Percentiles rank a stretch among this genome's conserved stretches.
Evolutionary conservation across 495 filamentous ascomycete genomes (phyloP).

Genomic region (Penicillium angulare): DNA sequence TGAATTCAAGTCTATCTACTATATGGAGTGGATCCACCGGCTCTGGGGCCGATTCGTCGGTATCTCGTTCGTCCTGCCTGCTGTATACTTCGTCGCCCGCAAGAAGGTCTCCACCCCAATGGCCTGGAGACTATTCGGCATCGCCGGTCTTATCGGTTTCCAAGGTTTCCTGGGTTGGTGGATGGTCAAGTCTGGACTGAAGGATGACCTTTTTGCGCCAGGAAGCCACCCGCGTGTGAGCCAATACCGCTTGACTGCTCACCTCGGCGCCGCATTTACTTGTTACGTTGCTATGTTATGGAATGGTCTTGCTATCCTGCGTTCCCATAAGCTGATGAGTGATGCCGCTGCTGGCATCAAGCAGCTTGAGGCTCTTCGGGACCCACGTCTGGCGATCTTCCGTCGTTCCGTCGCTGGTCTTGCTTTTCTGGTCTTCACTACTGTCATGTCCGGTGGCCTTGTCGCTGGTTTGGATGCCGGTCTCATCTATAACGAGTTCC

Average conservation of each 20-base stretch:
- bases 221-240: conserved; percentile 88
- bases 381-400: conserved; percentile 67
- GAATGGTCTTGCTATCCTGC: conserved; percentile 82
- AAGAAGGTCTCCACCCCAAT: conserved; percentile 76
- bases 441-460: conserved; percentile 87
- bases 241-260: conserved; percentile 89
- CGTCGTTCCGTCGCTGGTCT: conserved; percentile 71
- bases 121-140: conserved; percentile 74
- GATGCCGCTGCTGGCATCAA: conserved; percentile 56
- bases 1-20: conserved; percentile 98
- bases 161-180: conserved; percentile 97
- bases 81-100: conserved; percentile 81
- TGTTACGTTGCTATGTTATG: conserved; percentile 94
- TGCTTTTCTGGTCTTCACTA: conserved; percentile 75
- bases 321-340: conserved; percentile 64
- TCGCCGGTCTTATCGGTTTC: conserved; percentile 86
- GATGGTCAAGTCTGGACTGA: conserved; percentile 97
- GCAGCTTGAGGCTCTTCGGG: conserved; percentile 56
- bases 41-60: conserved; percentile 95
- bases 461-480: conserved; percentile 95
- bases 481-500: conserved; percentile 97
- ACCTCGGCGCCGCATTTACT: conserved; percentile 84
- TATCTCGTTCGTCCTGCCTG: conserved; percentile 81
- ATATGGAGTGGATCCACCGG: conserved; percentile 98
- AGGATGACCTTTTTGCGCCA: conserved; percentile 89